Evolutionary conservation across 2,329 filamentous ascomycete species (phyloP), one percentile per base, ranked within the genome.

Genomic region (Exophiala sp.): DNA sequence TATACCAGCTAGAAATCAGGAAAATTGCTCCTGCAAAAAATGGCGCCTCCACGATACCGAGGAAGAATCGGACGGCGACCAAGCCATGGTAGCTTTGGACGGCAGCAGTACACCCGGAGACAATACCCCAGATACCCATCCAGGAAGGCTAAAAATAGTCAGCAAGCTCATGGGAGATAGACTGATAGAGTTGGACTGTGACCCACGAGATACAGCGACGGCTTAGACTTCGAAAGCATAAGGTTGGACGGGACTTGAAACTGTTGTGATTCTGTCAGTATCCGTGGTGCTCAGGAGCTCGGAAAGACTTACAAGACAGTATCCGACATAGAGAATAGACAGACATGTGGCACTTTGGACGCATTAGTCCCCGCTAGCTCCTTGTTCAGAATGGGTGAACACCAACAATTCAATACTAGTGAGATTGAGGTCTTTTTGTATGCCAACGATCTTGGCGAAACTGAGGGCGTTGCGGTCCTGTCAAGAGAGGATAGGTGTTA

Each of bases 1-100:
- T 75, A 47, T 76, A 76, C 63, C 72, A 76, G 39, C n/a, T 59
- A 12, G 60, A 60, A 12, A 63, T 57, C n/a, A 63, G 34, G 36
- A 60, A 63, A 11, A 54, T 38, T 10, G 34, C 50, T 2, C 69
- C 71, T 0, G 70, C 70, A 20, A 72, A 67, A 45, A 71, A 70
- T 6, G 68, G 68, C 10, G 66, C 68, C 42, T 70, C 67, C 14
- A 62, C 64, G n/a, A 66, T 44, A 24, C 68, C 67, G 16, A 69
- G 52, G 43, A 69, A 59, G 46, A 68, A 63, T 16, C 67, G 61
- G 36, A 62, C 66, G 12, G 61, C 60, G 21, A 66, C 57, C 1
- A 70, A 57, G 29, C 67, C 66, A 8, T 16, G 10, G 39, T 41
- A 41, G 12, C 39, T 20, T 20, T 41, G 39, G 6, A 41, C 39